Conservation (phyloP, 768 basidiomycete species). For the Kwoniella newhampshirensis region DNA sequence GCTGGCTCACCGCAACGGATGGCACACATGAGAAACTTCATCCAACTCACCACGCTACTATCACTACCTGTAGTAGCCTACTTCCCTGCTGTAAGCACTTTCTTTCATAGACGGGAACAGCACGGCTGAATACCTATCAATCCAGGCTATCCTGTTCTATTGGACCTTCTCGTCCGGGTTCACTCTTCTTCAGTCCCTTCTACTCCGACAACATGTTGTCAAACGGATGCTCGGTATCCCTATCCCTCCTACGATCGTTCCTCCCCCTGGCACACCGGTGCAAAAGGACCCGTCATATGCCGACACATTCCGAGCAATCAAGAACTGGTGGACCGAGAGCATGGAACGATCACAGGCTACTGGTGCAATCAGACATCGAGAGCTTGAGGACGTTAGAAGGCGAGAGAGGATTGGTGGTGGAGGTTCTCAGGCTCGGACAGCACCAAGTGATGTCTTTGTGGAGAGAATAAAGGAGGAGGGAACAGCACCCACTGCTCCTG, state of each 20-base stretch:
- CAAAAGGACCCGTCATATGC: constrained; percentile 23
- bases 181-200: constrained; percentile 60
- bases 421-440: neutral
- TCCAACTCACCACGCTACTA: constrained; percentile 63
- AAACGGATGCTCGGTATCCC: constrained; percentile 35
- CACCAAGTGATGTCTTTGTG: constrained; percentile 2
- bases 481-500: neutral
- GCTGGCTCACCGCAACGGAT: constrained; percentile 60
- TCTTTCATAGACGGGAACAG: no score
- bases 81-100: constrained; percentile 68
- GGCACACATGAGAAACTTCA: constrained; percentile 65
- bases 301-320: constrained; percentile 28
- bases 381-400: neutral
- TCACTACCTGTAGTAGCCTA: constrained; percentile 61
- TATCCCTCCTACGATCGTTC: constrained; percentile 18
- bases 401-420: neutral
- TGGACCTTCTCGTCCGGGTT: constrained; percentile 60
- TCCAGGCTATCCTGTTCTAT: constrained; percentile 64
- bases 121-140: neutral
- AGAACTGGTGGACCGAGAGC: constrained; percentile 6
- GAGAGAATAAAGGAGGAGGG: constrained; percentile 13
- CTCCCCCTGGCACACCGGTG: constrained; percentile 23
- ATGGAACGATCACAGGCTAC: neutral
- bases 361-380: neutral
- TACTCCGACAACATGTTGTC: constrained; percentile 54